A percentile compares a stretch with the other conserved stretches of the same genome.
phyloP scores from a whole-genome alignment of 345 rosid species.

The Corchorus olitorius region DNA sequence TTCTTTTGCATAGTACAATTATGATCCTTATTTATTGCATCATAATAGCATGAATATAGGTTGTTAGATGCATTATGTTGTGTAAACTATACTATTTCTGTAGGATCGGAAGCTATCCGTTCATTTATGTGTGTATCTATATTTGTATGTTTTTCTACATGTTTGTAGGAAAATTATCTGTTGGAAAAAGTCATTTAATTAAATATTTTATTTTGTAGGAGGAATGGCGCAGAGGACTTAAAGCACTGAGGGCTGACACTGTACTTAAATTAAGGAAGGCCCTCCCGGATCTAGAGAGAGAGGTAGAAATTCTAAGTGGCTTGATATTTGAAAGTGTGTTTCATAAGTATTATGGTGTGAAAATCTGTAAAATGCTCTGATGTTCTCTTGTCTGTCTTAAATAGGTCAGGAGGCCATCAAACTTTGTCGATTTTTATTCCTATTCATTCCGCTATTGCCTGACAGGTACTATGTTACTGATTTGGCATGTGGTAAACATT shows the following conservation, averaged over 20 bases:
- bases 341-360: neutral
- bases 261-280: slow-evolving; percentile 71
- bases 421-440: slow-evolving; percentile 80
- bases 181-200: neutral
- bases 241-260: slow-evolving; percentile 67
- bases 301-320: slow-evolving; percentile 46
- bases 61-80: slow-evolving; percentile 3
- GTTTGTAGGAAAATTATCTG: neutral
- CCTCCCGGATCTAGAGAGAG: slow-evolving; percentile 79
- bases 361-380: slow-evolving; percentile 16
- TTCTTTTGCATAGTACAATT: neutral
- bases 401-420: slow-evolving; percentile 72
- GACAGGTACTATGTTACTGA: slow-evolving; percentile 56
- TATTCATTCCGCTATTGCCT: slow-evolving; percentile 87
- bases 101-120: slow-evolving; percentile 1
- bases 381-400: slow-evolving; percentile 25
- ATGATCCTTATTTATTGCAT: neutral
- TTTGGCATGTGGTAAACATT: neutral
- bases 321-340: neutral
- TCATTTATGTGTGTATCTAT: neutral
- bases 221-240: slow-evolving; percentile 88
- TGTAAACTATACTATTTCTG: neutral
- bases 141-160: neutral
- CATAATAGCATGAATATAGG: neutral
- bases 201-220: slow-evolving; percentile 46